Evolutionary conservation across 371 early-diverging fungal species (phyloP), one percentile per base, ranked within the genome.

Genomic region (Coemansia sp.): DNA sequence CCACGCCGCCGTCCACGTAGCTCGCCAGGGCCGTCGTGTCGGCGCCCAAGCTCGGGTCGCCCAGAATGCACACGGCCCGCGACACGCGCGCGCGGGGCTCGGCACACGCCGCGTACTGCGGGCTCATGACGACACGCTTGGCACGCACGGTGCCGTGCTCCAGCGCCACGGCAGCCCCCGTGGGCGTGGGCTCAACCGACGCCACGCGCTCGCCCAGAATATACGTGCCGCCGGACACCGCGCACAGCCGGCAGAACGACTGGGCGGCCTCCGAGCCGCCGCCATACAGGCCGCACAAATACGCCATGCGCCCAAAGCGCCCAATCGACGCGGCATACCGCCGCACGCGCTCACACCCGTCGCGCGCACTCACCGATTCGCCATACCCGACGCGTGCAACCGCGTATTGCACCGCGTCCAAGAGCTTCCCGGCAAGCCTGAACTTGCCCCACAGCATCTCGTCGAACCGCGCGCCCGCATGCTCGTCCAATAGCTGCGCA

Each of bases 211-310:
- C 75, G 29, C 83, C 81, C 18, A 95, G 79, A 56, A 95, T 89
- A 72, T 93, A 95, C 5, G 86, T 86, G 24, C 96, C 94, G 38
- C 94, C 94, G 67, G 89, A 87, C 0, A 96, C 96, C 11, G 96
- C 96, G 51, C 90, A 90, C 5, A 87, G 79, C 82, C 95, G 83
- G 77, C 94, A 94, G 74, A 96, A 95, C 1, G 93, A 89, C 77
- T 97, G 98, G 0, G 90, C 84, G 12, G 94, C 82, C 77, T 97
- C 96, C 40, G 92, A 90, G 10, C 89, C 91, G 16, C 91, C 89
- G 10, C 98, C 98, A 80, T 97, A 95, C 37, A 93, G 72, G 2
- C 91, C 86, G 52, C 86, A 84, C 33, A 97, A 75, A 60, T 90
- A 93, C 2, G 90, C 89, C 46, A 92, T 90, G 53, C 84, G 85